A percentile compares a stretch with the other conserved stretches of the same genome.
Evolutionary conservation across 2,329 filamentous ascomycete genomes (phyloP).

Genomic region (Nemania diffusa): DNA sequence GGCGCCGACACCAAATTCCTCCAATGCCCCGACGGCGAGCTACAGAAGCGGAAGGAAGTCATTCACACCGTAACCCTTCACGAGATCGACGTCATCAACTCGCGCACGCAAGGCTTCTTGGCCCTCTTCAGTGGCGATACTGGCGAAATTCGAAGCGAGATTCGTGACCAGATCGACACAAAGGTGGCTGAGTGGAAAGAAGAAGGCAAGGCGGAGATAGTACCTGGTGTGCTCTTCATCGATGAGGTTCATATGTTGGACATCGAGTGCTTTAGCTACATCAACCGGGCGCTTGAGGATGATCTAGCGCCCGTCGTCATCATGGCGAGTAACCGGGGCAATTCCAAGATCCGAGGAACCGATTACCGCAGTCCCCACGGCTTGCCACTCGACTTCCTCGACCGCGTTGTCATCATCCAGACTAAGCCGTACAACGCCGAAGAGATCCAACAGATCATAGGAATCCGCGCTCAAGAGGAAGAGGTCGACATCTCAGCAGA

Average conservation of each 20-base stretch:
- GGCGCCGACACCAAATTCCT: conserved; percentile 98
- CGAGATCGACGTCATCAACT: conserved; percentile 99
- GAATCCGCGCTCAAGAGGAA: conserved; percentile 93
- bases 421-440: conserved; percentile 85
- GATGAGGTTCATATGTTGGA: conserved; percentile 99
- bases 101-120: conserved; percentile 95
- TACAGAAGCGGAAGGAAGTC: conserved; percentile 96
- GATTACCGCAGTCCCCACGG: conserved; percentile 94
- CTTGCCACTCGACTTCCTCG: conserved; percentile 92
- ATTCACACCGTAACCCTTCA: conserved; percentile 97
- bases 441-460: conserved; percentile 91
- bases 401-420: conserved; percentile 95
- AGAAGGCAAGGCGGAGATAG: conserved; percentile 98
- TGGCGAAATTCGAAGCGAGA: conserved; percentile 95
- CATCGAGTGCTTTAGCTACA: conserved; percentile 98
- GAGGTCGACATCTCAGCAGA: conserved; percentile 92
- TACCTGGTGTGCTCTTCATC: conserved; percentile 96
- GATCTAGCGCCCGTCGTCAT: conserved; percentile 97
- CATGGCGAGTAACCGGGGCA: conserved; percentile 97
- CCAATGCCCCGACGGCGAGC: conserved; percentile 95
- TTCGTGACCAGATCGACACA: conserved; percentile 98
- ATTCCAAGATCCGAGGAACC: conserved; percentile 91
- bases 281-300: conserved; percentile 95
- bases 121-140: conserved; percentile 98
- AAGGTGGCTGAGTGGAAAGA: conserved; percentile 99